phyloP scores from a whole-genome alignment of 2,329 filamentous ascomycete species.

The Cercospora citrullina region DNA sequence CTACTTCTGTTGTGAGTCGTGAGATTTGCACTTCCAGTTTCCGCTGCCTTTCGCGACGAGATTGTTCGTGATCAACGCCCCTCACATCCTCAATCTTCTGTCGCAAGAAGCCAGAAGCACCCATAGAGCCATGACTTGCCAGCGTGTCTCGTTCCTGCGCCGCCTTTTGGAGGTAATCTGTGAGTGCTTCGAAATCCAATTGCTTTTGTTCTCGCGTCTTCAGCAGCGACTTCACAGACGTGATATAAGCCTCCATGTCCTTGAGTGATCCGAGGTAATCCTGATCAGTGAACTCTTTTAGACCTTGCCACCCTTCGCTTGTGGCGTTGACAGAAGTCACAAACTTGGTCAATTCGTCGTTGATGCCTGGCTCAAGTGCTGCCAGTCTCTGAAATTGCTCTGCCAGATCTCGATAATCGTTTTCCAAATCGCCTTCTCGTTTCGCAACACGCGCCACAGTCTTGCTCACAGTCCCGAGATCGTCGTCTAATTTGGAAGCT shows the following conservation, averaged over 20 bases:
- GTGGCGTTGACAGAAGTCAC: constrained; percentile 83
- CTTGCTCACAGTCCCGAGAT: constrained; percentile 89
- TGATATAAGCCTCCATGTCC: constrained; percentile 93
- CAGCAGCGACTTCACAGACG: constrained; percentile 81
- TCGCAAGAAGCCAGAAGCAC: constrained; percentile 83
- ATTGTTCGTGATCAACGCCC: constrained; percentile 93
- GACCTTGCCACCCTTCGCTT: constrained; percentile 70
- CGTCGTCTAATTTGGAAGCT: constrained; percentile 90
- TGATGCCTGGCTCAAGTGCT: constrained; percentile 81
- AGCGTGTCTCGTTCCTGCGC: constrained; percentile 82
- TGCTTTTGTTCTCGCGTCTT: constrained; percentile 97
- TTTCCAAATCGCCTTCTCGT: constrained; percentile 81
- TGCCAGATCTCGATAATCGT: constrained; percentile 84
- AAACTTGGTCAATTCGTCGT: constrained; percentile 79
- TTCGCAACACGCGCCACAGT: constrained; percentile 89
- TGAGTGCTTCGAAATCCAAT: constrained; percentile 92
- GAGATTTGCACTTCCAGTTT: constrained; percentile 93
- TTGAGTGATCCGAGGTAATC: constrained; percentile 90
- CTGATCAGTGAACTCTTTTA: constrained; percentile 90
- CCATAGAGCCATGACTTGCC: constrained; percentile 59
- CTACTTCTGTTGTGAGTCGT: constrained; percentile 84
- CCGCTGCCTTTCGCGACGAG: constrained; percentile 78
- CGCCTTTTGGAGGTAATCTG: constrained; percentile 91
- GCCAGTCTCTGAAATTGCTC: constrained; percentile 95
- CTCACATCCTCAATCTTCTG: constrained; percentile 95